A percentile compares a stretch with the other conserved stretches of the same genome.
Conservation (phyloP, 1,284 basidiomycete genomes). For the Rhodofomes roseus region DNA sequence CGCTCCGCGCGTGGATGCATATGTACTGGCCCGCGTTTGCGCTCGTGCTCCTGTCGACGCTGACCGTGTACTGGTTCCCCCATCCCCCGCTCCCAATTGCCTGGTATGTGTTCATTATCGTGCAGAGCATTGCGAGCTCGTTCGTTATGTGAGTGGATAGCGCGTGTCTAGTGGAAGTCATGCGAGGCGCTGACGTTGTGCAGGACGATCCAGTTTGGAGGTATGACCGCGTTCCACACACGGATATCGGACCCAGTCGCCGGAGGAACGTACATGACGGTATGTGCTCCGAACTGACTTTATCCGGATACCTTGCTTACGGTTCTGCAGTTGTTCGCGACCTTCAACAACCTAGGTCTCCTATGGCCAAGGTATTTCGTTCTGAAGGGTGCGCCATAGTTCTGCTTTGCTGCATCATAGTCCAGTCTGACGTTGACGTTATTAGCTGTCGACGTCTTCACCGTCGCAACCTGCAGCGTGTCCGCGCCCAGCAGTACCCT, state of each 20-base stretch:
- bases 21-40: constrained; percentile 1
- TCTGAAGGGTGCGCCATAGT: not conserved
- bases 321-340: not conserved
- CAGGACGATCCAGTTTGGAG: constrained; percentile 1
- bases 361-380: constrained; percentile 1
- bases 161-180: not conserved
- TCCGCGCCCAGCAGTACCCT: not conserved
- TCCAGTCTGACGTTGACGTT: not conserved
- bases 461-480: not conserved
- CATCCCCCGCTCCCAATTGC: not conserved
- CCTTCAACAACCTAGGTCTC: not conserved
- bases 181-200: not conserved
- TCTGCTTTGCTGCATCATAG: not conserved
- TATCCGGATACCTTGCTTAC: not conserved
- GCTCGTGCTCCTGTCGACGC: not conserved
- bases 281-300: not conserved
- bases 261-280: not conserved
- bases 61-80: not conserved
- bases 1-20: constrained; percentile 2
- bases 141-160: not conserved
- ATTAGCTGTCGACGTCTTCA: not conserved
- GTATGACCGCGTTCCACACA: constrained; percentile 1
- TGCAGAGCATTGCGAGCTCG: not conserved
- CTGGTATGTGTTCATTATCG: not conserved
- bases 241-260: constrained; percentile 1